Evolutionary conservation across 1,284 basidiomycete genomes (phyloP).

Genomic region (Xerocomus minutiporus): DNA sequence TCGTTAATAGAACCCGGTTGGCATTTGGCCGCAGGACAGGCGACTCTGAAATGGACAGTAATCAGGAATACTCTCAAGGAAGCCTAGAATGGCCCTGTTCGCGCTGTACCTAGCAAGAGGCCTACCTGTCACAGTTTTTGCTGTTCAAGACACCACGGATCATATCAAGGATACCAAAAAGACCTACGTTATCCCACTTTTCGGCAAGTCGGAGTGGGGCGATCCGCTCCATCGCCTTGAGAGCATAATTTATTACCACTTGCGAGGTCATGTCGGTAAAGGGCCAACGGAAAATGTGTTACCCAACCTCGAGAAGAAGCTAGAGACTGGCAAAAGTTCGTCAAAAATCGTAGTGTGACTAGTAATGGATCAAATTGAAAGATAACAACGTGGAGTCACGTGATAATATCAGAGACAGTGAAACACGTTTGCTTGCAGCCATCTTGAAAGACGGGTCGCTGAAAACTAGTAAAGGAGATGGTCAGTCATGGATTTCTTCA

Average conservation of each 20-base stretch:
- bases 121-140: conserved; percentile 57
- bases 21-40: conserved; percentile 54
- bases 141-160: conserved; percentile 1
- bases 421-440: conserved; percentile 13
- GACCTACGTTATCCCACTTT: conserved; percentile 89
- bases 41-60: conserved; percentile 51
- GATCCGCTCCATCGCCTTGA: conserved; percentile 70
- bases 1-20: conserved; percentile 75
- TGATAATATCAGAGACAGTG: conserved; percentile 3
- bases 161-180: conserved; percentile 47
- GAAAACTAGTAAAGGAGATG: conserved; percentile 12
- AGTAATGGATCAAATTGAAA: neutral
- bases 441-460: neutral
- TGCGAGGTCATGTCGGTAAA: conserved; percentile 7
- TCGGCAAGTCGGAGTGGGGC: conserved; percentile 83
- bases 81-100: conserved; percentile 2
- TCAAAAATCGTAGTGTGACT: no score
- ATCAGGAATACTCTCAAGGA: conserved; percentile 4
- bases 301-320: neutral
- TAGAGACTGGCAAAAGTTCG: no score
- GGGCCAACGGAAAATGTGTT: neutral
- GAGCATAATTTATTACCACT: conserved; percentile 41
- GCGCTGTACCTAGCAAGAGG: conserved; percentile 62
- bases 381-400: conserved; percentile 11
- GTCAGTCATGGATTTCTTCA: conserved; percentile 9